These are phyloP conservation scores for Fagopyrum esculentum DNA, from an alignment of 148 eudicot genomes.

Conservation along the genomic window DNA sequence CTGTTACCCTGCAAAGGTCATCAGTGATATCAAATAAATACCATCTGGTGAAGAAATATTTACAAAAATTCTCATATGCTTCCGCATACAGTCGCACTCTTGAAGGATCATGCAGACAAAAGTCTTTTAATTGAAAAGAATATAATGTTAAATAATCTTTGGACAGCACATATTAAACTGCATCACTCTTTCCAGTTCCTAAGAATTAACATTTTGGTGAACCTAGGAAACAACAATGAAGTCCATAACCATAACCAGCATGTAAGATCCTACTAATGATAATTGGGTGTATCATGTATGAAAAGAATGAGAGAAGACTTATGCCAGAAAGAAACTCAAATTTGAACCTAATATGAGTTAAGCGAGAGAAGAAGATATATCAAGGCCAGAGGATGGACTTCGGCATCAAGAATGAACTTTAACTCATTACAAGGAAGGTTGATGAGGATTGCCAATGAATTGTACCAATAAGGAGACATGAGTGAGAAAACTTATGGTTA, in stretches of 20 bases:
- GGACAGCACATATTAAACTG: no score
- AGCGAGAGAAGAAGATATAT: background rate
- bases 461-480: background rate
- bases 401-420: background rate
- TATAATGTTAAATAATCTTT: no score
- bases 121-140: background rate
- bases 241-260: no score
- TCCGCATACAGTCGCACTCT: background rate
- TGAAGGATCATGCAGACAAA: background rate
- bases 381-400: background rate
- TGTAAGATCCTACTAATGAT: no score
- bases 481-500: background rate
- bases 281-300: no score
- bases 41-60: background rate
- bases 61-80: background rate
- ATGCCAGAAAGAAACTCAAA: background rate
- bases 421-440: background rate
- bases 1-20: conserved; percentile 63
- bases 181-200: no score
- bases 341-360: background rate
- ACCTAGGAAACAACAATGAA: no score
- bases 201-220: no score
- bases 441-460: background rate
- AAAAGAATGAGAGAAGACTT: background rate
- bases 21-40: background rate